Conservation (phyloP, 805 yeast species). For the Metschnikowia santaceciliae region DNA sequence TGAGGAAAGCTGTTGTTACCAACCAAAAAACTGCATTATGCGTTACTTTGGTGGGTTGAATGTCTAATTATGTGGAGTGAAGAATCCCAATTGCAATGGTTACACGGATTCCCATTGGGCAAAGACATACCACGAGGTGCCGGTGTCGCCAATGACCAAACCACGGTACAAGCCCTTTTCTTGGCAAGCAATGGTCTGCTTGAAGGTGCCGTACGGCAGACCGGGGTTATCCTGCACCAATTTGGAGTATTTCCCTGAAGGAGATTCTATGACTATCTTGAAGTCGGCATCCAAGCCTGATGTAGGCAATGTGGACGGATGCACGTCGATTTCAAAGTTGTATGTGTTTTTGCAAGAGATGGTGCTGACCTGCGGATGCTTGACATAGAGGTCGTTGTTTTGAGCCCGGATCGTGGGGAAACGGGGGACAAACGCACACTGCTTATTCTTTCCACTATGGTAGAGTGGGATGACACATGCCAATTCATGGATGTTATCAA, state of each 20-base stretch:
- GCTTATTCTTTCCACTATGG: constrained; percentile 63
- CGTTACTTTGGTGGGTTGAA: not conserved
- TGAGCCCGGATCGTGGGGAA: constrained; percentile 69
- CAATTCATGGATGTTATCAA: constrained; percentile 61
- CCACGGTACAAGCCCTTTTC: constrained; percentile 85
- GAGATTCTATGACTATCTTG: constrained; percentile 73
- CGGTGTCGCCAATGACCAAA: constrained; percentile 71
- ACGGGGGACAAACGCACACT: constrained; percentile 64
- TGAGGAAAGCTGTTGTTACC: too few species aligned
- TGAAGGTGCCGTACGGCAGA: constrained; percentile 54
- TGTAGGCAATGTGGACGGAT: constrained; percentile 39
- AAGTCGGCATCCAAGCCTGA: constrained; percentile 42
- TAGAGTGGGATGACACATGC: constrained; percentile 70
- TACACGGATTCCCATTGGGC: constrained; percentile 72
- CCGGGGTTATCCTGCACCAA: constrained; percentile 48
- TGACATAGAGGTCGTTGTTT: constrained; percentile 72
- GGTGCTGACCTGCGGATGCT: constrained; percentile 75
- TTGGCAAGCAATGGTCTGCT: constrained; percentile 52
- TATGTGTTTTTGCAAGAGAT: constrained; percentile 57
- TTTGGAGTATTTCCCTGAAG: constrained; percentile 73
- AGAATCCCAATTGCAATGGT: not conserved
- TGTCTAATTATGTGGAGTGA: not conserved
- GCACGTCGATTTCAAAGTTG: constrained; percentile 59
- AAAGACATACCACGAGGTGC: constrained; percentile 79
- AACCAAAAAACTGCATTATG: too few species aligned